Conservation (phyloP, 495 filamentous ascomycete genomes). For the Neurospora hispaniola region DNA sequence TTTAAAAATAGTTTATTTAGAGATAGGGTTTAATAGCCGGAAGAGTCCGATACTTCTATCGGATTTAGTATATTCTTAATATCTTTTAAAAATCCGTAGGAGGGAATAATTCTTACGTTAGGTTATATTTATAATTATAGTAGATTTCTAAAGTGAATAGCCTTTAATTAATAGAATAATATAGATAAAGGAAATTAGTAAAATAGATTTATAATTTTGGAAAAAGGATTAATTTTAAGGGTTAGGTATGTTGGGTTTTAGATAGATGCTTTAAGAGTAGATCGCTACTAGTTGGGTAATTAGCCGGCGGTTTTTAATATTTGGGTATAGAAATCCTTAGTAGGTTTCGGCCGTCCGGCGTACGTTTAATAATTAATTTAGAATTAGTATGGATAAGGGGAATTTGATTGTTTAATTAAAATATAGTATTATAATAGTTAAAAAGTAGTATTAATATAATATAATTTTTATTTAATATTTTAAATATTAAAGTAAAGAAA, state of each 20-base stretch:
- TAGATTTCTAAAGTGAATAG: conserved; percentile 64
- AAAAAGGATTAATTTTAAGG: conserved; percentile 65
- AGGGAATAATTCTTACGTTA: conserved; percentile 58
- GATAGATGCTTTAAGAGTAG: conserved; percentile 45
- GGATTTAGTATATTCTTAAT: conserved; percentile 54
- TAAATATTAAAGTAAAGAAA: conserved; percentile 52
- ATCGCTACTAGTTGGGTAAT: conserved; percentile 34
- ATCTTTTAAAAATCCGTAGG: conserved; percentile 61
- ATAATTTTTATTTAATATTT: conserved; percentile 72
- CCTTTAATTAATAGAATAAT: conserved; percentile 67
- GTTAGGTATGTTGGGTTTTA: conserved; percentile 45
- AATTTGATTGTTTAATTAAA: conserved; percentile 70
- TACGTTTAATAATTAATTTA: conserved; percentile 29
- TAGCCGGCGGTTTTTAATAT: conserved; percentile 23
- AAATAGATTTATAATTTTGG: conserved; percentile 65
- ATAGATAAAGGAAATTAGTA: conserved; percentile 63
- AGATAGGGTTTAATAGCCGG: conserved; percentile 34
- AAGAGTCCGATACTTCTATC: conserved; percentile 55
- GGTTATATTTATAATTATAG: conserved; percentile 60
- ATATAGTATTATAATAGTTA: conserved; percentile 55
- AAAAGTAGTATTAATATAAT: conserved; percentile 71
- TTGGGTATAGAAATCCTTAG: conserved; percentile 20
- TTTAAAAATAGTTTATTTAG: conserved; percentile 37
- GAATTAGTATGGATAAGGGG: conserved; percentile 32
- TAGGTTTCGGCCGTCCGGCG: conserved; percentile 27